Percentiles rank a stretch among this genome's conserved stretches.
Conservation (phyloP, 1,284 basidiomycete genomes). For the Pseudozyma sp. region DNA sequence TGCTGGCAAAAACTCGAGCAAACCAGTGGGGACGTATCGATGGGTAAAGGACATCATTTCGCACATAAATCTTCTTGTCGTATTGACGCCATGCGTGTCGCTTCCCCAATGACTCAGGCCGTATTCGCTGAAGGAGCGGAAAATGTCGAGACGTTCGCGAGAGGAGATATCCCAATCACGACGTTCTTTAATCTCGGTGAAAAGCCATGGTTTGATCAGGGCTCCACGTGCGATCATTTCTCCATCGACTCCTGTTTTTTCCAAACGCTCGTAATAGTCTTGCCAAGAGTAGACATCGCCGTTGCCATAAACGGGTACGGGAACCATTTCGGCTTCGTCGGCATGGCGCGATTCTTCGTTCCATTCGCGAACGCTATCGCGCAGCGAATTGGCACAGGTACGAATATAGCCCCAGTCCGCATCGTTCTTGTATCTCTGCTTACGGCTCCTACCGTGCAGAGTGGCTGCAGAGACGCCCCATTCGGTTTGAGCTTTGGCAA, state of each 20-base stretch:
- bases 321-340: conserved; percentile 72
- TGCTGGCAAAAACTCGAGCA: conserved; percentile 85
- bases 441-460: conserved; percentile 79
- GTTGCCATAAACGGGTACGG: conserved; percentile 93
- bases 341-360: conserved; percentile 58
- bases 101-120: conserved; percentile 66
- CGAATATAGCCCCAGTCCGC: conserved; percentile 73
- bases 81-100: conserved; percentile 80
- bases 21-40: conserved; percentile 91
- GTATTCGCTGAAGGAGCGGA: conserved; percentile 73
- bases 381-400: conserved; percentile 84
- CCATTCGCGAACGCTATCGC: conserved; percentile 71
- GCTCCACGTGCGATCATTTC: conserved; percentile 95
- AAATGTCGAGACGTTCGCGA: conserved; percentile 86
- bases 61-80: conserved; percentile 91
- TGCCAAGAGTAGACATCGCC: conserved; percentile 92
- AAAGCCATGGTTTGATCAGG: conserved; percentile 82
- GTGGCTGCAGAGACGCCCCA: conserved; percentile 85
- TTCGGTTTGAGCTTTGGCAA: conserved; percentile 82
- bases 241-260: conserved; percentile 85
- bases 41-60: conserved; percentile 95
- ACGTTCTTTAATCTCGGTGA: conserved; percentile 92
- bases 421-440: conserved; percentile 68
- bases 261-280: conserved; percentile 83
- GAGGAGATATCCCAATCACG: conserved; percentile 88